phyloP scores from a whole-genome alignment of 345 rosid genomes.

The Populus ilicifolia region DNA sequence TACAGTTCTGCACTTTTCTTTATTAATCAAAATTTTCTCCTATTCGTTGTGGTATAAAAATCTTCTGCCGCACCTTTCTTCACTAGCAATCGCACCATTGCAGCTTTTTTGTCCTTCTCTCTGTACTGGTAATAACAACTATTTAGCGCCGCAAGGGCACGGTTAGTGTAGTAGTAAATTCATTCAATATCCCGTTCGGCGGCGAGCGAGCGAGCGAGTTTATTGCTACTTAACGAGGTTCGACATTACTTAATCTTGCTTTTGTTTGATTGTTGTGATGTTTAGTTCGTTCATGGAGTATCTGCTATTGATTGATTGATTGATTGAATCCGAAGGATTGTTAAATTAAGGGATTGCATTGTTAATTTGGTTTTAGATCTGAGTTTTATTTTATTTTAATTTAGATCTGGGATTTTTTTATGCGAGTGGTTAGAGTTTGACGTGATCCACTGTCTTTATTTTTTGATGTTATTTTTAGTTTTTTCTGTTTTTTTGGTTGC shows the following conservation, averaged over 20 bases:
- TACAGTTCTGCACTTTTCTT: too few relatives aligned
- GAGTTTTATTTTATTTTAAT: neutral
- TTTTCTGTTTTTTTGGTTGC: neutral
- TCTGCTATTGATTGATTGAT: neutral
- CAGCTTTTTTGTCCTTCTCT: neutral
- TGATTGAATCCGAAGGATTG: neutral
- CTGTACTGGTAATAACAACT: neutral
- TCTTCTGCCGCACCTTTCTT: neutral
- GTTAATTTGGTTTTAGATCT: neutral
- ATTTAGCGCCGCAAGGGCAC: neutral
- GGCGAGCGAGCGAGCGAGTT: neutral
- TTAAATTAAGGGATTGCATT: neutral
- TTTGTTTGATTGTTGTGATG: neutral
- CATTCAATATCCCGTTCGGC: neutral
- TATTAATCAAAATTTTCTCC: neutral
- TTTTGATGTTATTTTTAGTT: neutral
- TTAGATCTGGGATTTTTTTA: neutral
- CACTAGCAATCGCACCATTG: neutral
- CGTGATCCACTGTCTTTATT: neutral
- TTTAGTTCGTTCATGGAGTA: neutral
- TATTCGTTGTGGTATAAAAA: neutral
- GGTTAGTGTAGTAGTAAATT: neutral
- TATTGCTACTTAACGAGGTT: neutral
- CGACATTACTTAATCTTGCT: neutral
- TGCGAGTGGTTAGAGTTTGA: neutral